Evolutionary conservation across 371 early-diverging fungal genomes (phyloP), one percentile per base, ranked within the genome.

Genomic region (Mortierella sp.): DNA sequence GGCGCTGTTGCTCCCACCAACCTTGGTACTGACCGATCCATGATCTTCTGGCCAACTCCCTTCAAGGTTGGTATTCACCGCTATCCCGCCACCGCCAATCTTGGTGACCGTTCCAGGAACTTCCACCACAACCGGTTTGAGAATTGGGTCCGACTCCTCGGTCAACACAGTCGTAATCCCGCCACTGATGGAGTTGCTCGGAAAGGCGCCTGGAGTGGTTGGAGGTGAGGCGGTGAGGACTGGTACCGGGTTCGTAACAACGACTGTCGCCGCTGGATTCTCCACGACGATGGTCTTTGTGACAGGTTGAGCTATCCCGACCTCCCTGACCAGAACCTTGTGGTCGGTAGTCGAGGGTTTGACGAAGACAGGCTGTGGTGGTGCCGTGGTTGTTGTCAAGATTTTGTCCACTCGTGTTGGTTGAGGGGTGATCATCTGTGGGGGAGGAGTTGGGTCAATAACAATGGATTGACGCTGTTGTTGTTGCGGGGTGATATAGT

Each of bases 151-250:
- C 38, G 34, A 38, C n/a, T 72, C 75, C 31, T 70, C 48, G 48
- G 68, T 44, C 72, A 31, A 26, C 42, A 48, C 6, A 2, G 68
- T 24, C 42, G 42, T 68, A 10, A 24, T 24, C 19, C 68, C 68
- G 4, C 21, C 24, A 57, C 34, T 47, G n/a, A 48, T 31, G 7
- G 45, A n/a, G 48, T 45, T 52, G 48, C 70, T 9, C 42, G 84
- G 84, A 73, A 84, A 84, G 13, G 84, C 84, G 10, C 84, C 84
- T 24, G 84, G 84, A 4, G 84, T 84, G 58, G 24, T 71, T 31
- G 79, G 58, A 0, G 81, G 73, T 4, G 79, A 78, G 0, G 76
- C 24, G 13, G 79, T 84, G 7, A 70, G 45, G 38, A 75, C 74
- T 28, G 71, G 63, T 28, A 65, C 55, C 7, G 79, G 60, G 2